Evolutionary conservation across 2,329 filamentous ascomycete genomes (phyloP).

Genomic region (Plectosphaerella sp.): DNA sequence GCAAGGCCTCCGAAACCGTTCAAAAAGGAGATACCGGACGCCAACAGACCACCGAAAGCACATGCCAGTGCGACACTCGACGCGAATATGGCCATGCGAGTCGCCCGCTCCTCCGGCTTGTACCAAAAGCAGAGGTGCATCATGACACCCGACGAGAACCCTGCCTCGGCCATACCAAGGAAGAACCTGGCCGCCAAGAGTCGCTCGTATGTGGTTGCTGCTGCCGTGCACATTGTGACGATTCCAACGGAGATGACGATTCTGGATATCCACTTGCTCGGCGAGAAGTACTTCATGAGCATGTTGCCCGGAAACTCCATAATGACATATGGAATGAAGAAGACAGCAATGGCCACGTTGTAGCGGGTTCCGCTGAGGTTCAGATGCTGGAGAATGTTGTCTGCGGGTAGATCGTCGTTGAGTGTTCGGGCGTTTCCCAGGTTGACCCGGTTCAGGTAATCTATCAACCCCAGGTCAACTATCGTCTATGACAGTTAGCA

Average conservation of each 20-base stretch:
- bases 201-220: conserved; percentile 38
- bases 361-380: conserved; percentile 19
- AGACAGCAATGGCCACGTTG: conserved; percentile 19
- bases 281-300: conserved; percentile 23
- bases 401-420: conserved; percentile 22
- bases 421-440: conserved; percentile 22
- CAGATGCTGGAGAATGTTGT: conserved; percentile 22
- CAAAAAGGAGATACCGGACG: conserved; percentile 42
- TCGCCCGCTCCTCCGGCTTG: conserved; percentile 51
- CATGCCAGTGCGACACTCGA: conserved; percentile 52
- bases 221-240: conserved; percentile 42
- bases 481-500: not conserved
- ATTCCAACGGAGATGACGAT: conserved; percentile 42
- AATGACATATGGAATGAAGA: conserved; percentile 18
- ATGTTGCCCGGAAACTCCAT: conserved; percentile 25
- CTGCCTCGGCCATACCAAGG: conserved; percentile 44
- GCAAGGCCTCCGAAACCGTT: conserved; percentile 6
- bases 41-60: conserved; percentile 58
- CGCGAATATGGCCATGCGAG: conserved; percentile 54
- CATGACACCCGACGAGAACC: conserved; percentile 47
- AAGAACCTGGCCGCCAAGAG: conserved; percentile 42
- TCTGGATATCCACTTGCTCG: conserved; percentile 22
- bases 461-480: not conserved
- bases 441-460: conserved; percentile 21
- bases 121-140: conserved; percentile 61